phyloP scores from a whole-genome alignment of 441 rosid species.

The Arabidopsis lyrata region DNA sequence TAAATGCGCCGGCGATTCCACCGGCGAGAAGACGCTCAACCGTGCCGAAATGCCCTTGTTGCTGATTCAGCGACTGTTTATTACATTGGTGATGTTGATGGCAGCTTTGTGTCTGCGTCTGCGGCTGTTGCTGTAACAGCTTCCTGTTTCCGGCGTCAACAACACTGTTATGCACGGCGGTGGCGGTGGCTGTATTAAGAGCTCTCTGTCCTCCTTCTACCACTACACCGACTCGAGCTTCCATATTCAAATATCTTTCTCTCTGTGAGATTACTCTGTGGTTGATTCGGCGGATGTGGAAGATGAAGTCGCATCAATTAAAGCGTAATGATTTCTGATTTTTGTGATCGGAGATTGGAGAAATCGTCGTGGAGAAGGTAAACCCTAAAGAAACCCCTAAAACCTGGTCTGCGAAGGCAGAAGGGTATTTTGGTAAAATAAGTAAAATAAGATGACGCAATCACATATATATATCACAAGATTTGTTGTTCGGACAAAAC shows the following conservation, averaged over 20 bases:
- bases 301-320: background rate
- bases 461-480: background rate
- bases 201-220: conserved; percentile 82
- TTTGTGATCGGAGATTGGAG: background rate
- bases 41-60: conserved; percentile 47
- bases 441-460: background rate
- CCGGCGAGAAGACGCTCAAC: conserved; percentile 78
- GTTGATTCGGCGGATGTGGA: background rate
- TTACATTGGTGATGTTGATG: conserved; percentile 17
- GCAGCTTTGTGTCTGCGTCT: conserved; percentile 48
- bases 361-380: conserved; percentile 13
- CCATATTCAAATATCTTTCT: background rate
- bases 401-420: background rate
- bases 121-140: conserved; percentile 32
- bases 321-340: background rate
- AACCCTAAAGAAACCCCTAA: conserved; percentile 29
- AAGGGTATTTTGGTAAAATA: background rate
- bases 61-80: conserved; percentile 24
- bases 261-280: background rate
- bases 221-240: conserved; percentile 79
- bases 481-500: background rate
- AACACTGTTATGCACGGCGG: conserved; percentile 53
- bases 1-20: conserved; percentile 88
- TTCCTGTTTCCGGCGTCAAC: conserved; percentile 36
- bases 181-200: conserved; percentile 49